Percentiles rank a stretch among this genome's conserved stretches.
Evolutionary conservation across 2,329 filamentous ascomycete genomes (phyloP).

Genomic region (Monilinia aucupariae): DNA sequence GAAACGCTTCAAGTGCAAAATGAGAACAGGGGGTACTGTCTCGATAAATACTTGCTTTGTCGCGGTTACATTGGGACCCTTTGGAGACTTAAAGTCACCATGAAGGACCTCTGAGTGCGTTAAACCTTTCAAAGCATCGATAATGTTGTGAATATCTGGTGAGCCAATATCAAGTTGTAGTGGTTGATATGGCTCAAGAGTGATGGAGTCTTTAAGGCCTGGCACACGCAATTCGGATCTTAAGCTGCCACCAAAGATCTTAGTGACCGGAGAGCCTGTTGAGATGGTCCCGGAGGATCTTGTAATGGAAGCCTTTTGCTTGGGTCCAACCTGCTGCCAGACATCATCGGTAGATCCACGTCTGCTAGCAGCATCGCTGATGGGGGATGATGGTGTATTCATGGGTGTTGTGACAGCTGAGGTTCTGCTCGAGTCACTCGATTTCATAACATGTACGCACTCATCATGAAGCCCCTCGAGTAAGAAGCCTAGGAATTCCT

Average conservation of each 20-base stretch:
- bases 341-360: conserved; percentile 48
- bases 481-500: conserved; percentile 92
- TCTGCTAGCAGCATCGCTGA: conserved; percentile 38
- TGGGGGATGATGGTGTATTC: conserved; percentile 39
- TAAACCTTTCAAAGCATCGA: conserved; percentile 81
- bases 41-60: conserved; percentile 97
- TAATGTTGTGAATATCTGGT: conserved; percentile 79
- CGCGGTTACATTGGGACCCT: conserved; percentile 69
- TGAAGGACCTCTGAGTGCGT: conserved; percentile 80
- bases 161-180: conserved; percentile 92
- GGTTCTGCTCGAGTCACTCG: conserved; percentile 31
- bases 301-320: conserved; percentile 81
- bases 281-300: conserved; percentile 73
- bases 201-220: conserved; percentile 85
- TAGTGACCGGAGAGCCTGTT: conserved; percentile 79
- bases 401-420: conserved; percentile 43
- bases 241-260: conserved; percentile 88
- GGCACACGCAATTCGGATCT: conserved; percentile 84
- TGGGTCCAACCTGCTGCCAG: conserved; percentile 94
- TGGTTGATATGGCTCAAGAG: conserved; percentile 87
- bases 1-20: conserved; percentile 94
- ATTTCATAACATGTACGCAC: conserved; percentile 68
- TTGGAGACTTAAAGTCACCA: conserved; percentile 74
- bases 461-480: conserved; percentile 92
- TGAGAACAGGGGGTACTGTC: conserved; percentile 81